Evolutionary conservation across 2,329 filamentous ascomycete species (phyloP).

Genomic region (Xylogone sp.): DNA sequence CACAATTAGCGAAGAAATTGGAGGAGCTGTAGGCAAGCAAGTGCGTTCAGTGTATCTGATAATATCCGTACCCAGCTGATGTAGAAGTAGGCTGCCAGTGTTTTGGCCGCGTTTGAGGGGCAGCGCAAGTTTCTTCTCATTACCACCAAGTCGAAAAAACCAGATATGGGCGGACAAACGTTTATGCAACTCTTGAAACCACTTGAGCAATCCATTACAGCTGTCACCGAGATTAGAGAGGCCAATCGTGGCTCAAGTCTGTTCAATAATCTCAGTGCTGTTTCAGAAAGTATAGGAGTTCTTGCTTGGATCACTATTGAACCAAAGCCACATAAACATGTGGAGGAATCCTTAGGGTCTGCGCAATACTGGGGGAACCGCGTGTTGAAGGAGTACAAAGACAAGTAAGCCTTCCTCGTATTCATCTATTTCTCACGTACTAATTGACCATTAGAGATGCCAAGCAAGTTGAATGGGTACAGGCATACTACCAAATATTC

Average conservation of each 20-base stretch:
- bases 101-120: constrained; percentile 68
- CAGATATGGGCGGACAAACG: constrained; percentile 59
- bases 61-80: constrained; percentile 7
- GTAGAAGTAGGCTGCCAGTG: constrained; percentile 42
- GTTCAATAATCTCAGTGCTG: constrained; percentile 79
- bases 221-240: constrained; percentile 78
- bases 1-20: constrained; percentile 72
- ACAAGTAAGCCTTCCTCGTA: constrained; percentile 50
- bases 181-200: constrained; percentile 81
- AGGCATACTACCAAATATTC: constrained; percentile 89
- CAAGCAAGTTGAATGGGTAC: constrained; percentile 82
- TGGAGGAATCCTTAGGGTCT: constrained; percentile 76
- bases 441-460: constrained; percentile 54
- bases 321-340: constrained; percentile 76
- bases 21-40: constrained; percentile 76
- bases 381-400: constrained; percentile 87
- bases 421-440: neutral
- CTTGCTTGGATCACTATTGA: constrained; percentile 89
- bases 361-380: constrained; percentile 95
- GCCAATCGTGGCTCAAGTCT: constrained; percentile 70
- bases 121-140: constrained; percentile 87
- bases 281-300: constrained; percentile 85
- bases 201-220: constrained; percentile 76
- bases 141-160: constrained; percentile 88
- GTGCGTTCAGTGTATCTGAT: constrained; percentile 38